Base-by-base conservation (phyloP, 2,329 filamentous ascomycete species). In the Phoma sp. region DNA sequence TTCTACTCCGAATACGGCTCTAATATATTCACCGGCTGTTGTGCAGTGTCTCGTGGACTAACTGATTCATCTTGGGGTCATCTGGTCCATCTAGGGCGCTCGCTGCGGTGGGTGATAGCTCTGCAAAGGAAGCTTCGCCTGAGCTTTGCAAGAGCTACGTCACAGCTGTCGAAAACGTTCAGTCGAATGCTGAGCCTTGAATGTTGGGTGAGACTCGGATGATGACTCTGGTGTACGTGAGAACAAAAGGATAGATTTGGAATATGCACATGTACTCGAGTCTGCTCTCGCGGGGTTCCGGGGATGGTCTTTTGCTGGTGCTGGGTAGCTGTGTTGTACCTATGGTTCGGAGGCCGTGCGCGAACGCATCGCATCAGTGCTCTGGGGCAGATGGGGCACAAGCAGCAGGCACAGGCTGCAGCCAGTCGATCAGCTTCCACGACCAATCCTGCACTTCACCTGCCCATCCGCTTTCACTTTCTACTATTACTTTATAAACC, bases 361-460 rank as follows among this genome's bases (percentile, higher is more conserved):
- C 22, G 11, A 46, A 50, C 32, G 32, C 27, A 29, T 29, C 27
- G 27, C 27, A 33, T 33, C 32, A 33, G 13, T 33, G 32, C 32
- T 33, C 32, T 33, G 27, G 32, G 32, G 32, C 7, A 7, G 37
- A 33, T 47, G 33, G 39, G 36, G 25, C 37, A 43, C 50, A 43
- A 48, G 51, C 39, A 53, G 13, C 40, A 55, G 46, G 46, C 41
- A 37, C 47, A 55, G 47, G 53, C 54, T 24, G 46, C 54, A 27
- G 29, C 38, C 4, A 22, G 40, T 27, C 45, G 35, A 47, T 44
- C 46, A 22, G 27, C 47, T 47, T 44, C 53, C 42, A 43, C 47
- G 33, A 33, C 43, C 13, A 37, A 32, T 24, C 29, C 37, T 36
- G 23, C 29, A 18, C 52, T 51, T 46, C 41, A 50, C 48, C 39